Percentiles rank a stretch among this genome's conserved stretches.
Evolutionary conservation across 1,139 yeast species (phyloP).

Genomic region (Zhuliangozyma parablackwelliae): DNA sequence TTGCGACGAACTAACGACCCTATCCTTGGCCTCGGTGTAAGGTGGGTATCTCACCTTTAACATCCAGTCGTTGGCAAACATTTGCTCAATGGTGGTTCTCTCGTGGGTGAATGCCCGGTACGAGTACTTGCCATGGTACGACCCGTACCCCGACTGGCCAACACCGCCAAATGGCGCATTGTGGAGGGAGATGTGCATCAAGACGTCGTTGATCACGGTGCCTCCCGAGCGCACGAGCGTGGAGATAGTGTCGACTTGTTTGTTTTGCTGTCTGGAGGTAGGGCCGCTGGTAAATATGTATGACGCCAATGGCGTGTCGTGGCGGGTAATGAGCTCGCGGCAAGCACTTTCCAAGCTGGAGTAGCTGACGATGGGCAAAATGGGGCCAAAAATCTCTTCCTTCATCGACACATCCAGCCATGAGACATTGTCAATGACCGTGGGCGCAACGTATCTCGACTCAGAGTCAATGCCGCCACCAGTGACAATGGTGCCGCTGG

Average conservation of each 20-base stretch:
- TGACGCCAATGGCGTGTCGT: constrained; percentile 81
- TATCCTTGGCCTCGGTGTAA: constrained; percentile 30
- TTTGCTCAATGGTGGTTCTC: constrained; percentile 65
- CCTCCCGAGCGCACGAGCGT: constrained; percentile 69
- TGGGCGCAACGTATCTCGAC: constrained; percentile 63
- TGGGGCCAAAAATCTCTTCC: constrained; percentile 80
- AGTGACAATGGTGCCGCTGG: constrained; percentile 56
- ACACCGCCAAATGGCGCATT: constrained; percentile 89
- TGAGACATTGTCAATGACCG: constrained; percentile 55
- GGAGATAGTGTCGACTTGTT: constrained; percentile 49
- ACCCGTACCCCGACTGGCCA: constrained; percentile 75
- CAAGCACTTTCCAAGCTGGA: constrained; percentile 45
- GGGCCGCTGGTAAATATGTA: constrained; percentile 63
- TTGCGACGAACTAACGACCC: constrained; percentile 19
- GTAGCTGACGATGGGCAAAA: constrained; percentile 68
- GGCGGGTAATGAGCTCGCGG: constrained; percentile 23
- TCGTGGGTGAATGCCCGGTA: constrained; percentile 72
- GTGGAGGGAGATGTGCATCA: constrained; percentile 64
- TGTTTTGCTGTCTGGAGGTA: constrained; percentile 27
- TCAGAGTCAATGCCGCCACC: constrained; percentile 50
- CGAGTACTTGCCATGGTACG: constrained; percentile 75
- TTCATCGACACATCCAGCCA: constrained; percentile 71
- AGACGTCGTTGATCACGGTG: constrained; percentile 62
- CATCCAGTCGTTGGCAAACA: constrained; percentile 59
- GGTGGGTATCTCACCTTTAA: constrained; percentile 70